Conservation (phyloP, 495 filamentous ascomycete species). For the Neurospora sp. region DNA sequence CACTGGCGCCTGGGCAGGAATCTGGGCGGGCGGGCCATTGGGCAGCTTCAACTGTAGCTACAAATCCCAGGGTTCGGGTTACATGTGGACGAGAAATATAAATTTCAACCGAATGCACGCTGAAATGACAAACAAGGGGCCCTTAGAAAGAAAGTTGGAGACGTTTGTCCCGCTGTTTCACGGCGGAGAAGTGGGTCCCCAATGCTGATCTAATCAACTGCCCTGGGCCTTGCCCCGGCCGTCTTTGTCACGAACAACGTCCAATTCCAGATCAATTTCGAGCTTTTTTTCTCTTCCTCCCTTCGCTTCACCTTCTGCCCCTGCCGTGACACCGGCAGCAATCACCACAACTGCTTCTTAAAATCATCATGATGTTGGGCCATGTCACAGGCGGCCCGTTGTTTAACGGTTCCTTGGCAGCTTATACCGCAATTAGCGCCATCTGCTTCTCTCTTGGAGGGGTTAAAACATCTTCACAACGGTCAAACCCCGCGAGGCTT, state of each 20-base stretch:
- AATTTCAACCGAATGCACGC: not conserved
- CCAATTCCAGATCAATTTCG: not conserved
- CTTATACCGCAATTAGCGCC: not conserved
- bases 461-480: not conserved
- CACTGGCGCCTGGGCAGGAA: not conserved
- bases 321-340: not conserved
- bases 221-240: not conserved
- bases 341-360: not conserved
- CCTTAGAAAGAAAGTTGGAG: not conserved
- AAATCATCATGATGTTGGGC: not conserved
- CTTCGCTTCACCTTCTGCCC: not conserved
- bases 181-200: not conserved
- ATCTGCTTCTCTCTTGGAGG: not conserved
- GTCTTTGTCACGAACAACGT: not conserved
- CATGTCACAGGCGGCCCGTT: not conserved
- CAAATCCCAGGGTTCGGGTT: not conserved
- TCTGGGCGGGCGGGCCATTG: not conserved
- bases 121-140: not conserved
- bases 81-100: not conserved
- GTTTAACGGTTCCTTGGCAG: not conserved
- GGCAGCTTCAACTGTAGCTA: not conserved
- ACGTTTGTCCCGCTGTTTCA: not conserved
- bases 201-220: not conserved
- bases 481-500: not conserved
- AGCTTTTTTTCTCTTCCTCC: not conserved